phyloP scores from a whole-genome alignment of 108 stramenopile species.

The Fragilaria radians region DNA sequence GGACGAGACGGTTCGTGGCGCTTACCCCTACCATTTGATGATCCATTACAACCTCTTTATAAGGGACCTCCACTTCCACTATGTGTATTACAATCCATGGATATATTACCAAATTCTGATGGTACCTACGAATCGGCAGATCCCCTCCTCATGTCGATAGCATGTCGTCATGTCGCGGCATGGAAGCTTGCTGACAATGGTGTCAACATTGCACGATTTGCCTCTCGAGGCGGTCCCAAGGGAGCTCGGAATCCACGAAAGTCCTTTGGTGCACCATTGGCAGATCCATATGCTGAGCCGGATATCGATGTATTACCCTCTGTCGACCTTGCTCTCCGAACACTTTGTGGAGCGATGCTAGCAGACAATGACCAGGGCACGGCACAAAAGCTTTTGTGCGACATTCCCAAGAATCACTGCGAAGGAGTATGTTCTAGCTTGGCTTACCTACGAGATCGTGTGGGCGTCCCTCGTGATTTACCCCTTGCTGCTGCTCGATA shows the following conservation, averaged over 20 bases:
- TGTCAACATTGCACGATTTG: constrained; percentile 47
- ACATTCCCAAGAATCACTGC: constrained; percentile 29
- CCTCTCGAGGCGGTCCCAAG: constrained; percentile 63
- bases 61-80: constrained; percentile 67
- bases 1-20: constrained; percentile 55
- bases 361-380: constrained; percentile 23
- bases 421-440: constrained; percentile 52
- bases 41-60: constrained; percentile 71
- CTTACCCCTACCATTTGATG: constrained; percentile 65
- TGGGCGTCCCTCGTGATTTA: constrained; percentile 75
- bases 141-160: constrained; percentile 37
- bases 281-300: constrained; percentile 71
- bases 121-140: constrained; percentile 59
- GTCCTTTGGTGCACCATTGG: constrained; percentile 71
- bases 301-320: constrained; percentile 37
- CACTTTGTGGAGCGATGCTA: constrained; percentile 44
- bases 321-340: constrained; percentile 57
- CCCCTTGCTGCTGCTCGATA: constrained; percentile 71
- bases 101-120: constrained; percentile 40
- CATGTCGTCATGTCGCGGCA: constrained; percentile 70
- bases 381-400: constrained; percentile 22
- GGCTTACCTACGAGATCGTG: constrained; percentile 69
- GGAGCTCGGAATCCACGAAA: constrained; percentile 74
- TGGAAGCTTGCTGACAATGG: constrained; percentile 75
- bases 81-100: constrained; percentile 53